Percentiles rank a stretch among this genome's conserved stretches.
phyloP scores from a whole-genome alignment of 1,284 basidiomycete genomes.

The Malassezia brasiliensis region DNA sequence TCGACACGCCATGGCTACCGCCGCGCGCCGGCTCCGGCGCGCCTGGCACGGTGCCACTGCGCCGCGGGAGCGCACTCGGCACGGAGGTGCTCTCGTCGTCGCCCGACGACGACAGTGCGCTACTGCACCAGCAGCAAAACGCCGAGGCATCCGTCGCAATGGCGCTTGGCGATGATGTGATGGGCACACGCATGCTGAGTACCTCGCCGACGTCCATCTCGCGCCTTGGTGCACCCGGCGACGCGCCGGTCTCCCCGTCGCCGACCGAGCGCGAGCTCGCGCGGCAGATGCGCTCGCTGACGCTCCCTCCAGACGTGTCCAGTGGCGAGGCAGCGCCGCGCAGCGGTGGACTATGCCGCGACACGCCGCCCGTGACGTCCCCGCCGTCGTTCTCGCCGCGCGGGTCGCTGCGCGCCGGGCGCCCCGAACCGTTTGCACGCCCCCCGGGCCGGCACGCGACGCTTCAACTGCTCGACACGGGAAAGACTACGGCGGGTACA shows the following conservation, averaged over 20 bases:
- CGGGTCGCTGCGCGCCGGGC: not conserved
- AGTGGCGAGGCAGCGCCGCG: not conserved
- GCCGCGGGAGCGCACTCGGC: not conserved
- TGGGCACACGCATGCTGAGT: not conserved
- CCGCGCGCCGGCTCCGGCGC: not conserved
- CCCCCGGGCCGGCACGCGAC: not conserved
- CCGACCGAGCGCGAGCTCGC: slow-evolving; percentile 1
- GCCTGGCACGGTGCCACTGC: not conserved
- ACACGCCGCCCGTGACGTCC: not conserved
- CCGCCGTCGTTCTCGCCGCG: not conserved
- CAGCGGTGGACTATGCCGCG: not conserved
- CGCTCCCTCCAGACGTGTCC: not conserved
- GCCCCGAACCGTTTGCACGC: not conserved
- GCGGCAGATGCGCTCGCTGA: slow-evolving; percentile 13
- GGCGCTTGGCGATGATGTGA: slow-evolving; percentile 7
- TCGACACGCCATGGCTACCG: not conserved
- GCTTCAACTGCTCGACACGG: not conserved
- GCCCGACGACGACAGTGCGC: slow-evolving; percentile 3
- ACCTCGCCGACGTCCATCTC: not conserved
- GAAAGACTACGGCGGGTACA: not conserved
- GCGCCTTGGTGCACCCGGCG: not conserved
- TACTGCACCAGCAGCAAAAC: slow-evolving; percentile 11
- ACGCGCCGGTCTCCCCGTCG: not conserved
- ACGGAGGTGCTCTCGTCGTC: slow-evolving; percentile 1
- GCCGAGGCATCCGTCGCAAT: slow-evolving; percentile 12